phyloP scores from a whole-genome alignment of 768 basidiomycete species.

The Gloeophyllum trabeum region DNA sequence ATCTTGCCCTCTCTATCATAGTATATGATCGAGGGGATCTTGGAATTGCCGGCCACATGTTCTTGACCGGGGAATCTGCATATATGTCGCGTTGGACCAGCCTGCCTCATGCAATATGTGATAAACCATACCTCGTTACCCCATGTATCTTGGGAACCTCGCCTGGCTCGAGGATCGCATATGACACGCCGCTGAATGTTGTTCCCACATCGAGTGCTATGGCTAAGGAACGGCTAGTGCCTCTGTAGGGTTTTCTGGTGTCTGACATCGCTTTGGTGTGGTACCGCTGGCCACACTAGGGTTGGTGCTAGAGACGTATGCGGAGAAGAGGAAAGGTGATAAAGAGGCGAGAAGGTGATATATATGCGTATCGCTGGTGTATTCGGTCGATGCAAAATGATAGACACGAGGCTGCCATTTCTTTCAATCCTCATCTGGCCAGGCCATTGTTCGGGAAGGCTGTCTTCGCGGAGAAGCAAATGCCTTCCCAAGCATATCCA shows the following conservation, averaged over 20 bases:
- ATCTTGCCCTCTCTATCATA: conserved; percentile 57
- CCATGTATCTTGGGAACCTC: conserved; percentile 76
- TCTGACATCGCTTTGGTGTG: conserved; percentile 44
- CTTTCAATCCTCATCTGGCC: no score
- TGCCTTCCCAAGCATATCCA: no score
- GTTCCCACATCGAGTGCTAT: conserved; percentile 78
- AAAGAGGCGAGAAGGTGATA: conserved; percentile 7
- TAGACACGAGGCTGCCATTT: conserved; percentile 3
- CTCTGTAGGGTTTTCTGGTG: conserved; percentile 65
- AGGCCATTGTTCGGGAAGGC: no score
- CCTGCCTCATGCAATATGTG: no score
- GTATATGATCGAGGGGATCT: conserved; percentile 71
- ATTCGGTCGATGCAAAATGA: no score
- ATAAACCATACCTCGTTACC: conserved; percentile 50
- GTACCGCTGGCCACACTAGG: no score
- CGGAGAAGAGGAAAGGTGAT: conserved; percentile 7
- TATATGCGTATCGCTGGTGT: no score
- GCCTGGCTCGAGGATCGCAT: conserved; percentile 72
- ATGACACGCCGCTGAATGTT: conserved; percentile 76
- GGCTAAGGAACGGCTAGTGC: conserved; percentile 51
- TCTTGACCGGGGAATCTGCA: conserved; percentile 76
- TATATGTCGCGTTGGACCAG: no score
- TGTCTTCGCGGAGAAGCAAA: no score
- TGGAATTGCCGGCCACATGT: conserved; percentile 76
- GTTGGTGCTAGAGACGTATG: conserved; percentile 3